Percentiles rank a stretch among this genome's conserved stretches.
These are phyloP conservation scores for Epithele typhae DNA, from an alignment of 768 basidiomycete species.

Conservation along the genomic window DNA sequence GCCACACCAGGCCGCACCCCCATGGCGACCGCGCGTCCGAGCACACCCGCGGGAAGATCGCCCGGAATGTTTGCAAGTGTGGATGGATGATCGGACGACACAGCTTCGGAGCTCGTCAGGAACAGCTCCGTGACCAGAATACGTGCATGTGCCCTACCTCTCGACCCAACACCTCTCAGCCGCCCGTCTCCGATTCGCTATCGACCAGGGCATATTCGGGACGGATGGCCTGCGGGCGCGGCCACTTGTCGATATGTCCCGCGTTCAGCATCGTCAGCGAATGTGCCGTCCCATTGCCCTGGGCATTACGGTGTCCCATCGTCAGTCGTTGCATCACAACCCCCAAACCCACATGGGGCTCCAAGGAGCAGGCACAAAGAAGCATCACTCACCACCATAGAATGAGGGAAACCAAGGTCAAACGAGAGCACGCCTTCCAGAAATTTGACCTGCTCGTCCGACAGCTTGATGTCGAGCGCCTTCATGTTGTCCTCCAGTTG, in stretches of 20 bases:
- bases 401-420: slow-evolving; percentile 41
- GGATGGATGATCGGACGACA: too few species aligned
- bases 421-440: slow-evolving; percentile 41
- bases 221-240: slow-evolving; percentile 16
- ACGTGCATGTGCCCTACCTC: too few species aligned
- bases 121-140: too few species aligned
- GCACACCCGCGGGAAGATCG: too few species aligned
- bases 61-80: too few species aligned
- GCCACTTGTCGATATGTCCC: slow-evolving; percentile 26
- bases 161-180: too few species aligned
- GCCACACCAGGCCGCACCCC: too few species aligned
- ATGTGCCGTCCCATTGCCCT: slow-evolving; percentile 22
- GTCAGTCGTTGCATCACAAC: too few species aligned
- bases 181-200: too few species aligned
- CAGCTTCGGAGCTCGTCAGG: too few species aligned
- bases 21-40: too few species aligned
- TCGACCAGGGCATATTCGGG: not conserved
- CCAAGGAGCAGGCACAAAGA: not conserved
- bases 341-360: not conserved
- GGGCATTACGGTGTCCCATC: not conserved
- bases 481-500: slow-evolving; percentile 47
- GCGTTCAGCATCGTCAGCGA: slow-evolving; percentile 8
- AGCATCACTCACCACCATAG: slow-evolving; percentile 17
- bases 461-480: slow-evolving; percentile 42
- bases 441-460: slow-evolving; percentile 39